Conservation (phyloP, 805 yeast species). For the Diddensiella transvaalensis region DNA sequence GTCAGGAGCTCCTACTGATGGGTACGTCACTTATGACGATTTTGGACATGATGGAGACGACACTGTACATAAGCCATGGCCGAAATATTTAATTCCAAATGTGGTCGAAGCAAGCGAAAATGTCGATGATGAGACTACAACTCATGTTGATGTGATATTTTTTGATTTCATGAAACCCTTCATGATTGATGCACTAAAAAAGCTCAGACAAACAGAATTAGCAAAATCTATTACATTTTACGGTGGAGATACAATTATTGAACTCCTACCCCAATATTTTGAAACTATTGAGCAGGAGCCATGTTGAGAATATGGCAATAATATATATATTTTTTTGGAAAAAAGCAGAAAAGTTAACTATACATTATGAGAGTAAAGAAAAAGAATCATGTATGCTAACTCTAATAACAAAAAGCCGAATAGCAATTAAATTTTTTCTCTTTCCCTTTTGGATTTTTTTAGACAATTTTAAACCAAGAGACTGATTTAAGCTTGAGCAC, state of each 20-base stretch:
- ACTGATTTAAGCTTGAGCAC: slow-evolving; percentile 65
- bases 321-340: background rate
- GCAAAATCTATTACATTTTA: slow-evolving; percentile 15
- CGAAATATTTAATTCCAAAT: slow-evolving; percentile 66
- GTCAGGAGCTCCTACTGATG: slow-evolving; percentile 32
- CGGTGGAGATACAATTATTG: slow-evolving; percentile 30
- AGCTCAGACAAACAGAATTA: slow-evolving; percentile 23
- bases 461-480: too few relatives aligned
- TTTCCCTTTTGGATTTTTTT: too few relatives aligned
- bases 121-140: slow-evolving; percentile 30
- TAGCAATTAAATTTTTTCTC: too few relatives aligned
- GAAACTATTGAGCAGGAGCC: slow-evolving; percentile 1
- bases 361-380: background rate
- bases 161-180: slow-evolving; percentile 68
- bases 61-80: slow-evolving; percentile 59
- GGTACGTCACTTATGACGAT: slow-evolving; percentile 82
- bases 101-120: slow-evolving; percentile 55
- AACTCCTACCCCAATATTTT: slow-evolving; percentile 31
- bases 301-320: background rate
- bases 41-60: slow-evolving; percentile 84
- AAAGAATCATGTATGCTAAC: too few relatives aligned
- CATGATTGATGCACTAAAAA: slow-evolving; percentile 44
- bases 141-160: slow-evolving; percentile 64
- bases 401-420: too few relatives aligned
- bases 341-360: background rate